Base-by-base conservation (phyloP, 176 grass and related monocot genomes). In the Paspalum notatum region DNA sequence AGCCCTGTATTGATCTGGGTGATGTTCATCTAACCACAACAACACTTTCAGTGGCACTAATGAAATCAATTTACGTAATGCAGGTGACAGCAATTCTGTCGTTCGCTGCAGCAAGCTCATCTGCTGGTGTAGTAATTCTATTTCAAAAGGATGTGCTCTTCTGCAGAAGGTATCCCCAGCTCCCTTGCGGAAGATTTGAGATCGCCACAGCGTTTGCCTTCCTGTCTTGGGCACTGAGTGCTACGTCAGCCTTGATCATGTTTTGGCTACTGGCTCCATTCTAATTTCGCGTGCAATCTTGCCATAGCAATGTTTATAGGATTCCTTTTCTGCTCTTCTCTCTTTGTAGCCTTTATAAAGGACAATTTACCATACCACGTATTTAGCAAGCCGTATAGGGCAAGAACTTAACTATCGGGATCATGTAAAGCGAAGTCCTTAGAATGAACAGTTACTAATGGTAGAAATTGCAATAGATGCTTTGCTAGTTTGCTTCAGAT, bases 41-140 rank as follows among this genome's bases (percentile, higher is more conserved):
- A 9, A 15, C 60, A 68, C 38, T 74, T 79, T 57, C 32, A 44
- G 51, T 51, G 46, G 68, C 16, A 66, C 67, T 82, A 72, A 77
- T 11, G 32, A 2, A 50, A 24, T 47, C 49, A n/a, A 57, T 65
- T 32, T 85, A 37, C 21, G 50, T 17, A 43, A 76, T 87, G 44
- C 73, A 98, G 95, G 95, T 94, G 74, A 92, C 92, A 43, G 87
- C 95, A 61, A 83, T 89, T 76, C 78, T 98, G 48, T 91, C 92
- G 21, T 91, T 94, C 5, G 87, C 95, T 37, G 95, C 95, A 40
- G 89, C 92, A 61, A 91, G 92, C 83, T 98, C 95, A n/a, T 85
- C 95, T 66, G 90, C 62, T 52, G 95, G 92, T 62, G 90, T 98
- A 6, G 86, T 85, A 46, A 79, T 98, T 85, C 87, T 98, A 39